phyloP scores from a whole-genome alignment of 2,329 filamentous ascomycete genomes.

The Ophiocordyceps camponoti-floridani region DNA sequence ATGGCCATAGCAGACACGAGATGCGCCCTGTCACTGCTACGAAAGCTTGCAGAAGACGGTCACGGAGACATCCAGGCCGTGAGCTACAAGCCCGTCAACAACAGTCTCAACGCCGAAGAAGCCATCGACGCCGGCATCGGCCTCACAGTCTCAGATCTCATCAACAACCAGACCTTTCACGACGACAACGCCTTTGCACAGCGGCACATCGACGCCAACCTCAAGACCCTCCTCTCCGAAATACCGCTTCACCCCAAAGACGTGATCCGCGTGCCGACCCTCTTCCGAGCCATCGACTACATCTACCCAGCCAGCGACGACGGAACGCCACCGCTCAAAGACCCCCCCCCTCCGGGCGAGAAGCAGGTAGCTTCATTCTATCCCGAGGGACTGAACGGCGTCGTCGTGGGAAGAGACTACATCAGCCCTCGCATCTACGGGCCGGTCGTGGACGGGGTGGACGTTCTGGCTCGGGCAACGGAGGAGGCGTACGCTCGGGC shows the following conservation, averaged over 20 bases:
- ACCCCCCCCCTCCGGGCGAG: not conserved
- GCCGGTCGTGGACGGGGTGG: constrained; percentile 7
- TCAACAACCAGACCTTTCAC: constrained; percentile 1
- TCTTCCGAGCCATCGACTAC: not conserved
- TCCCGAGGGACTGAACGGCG: constrained; percentile 4
- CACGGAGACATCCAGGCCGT: not conserved
- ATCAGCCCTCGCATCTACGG: constrained; percentile 8
- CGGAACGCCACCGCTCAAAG: constrained; percentile 1
- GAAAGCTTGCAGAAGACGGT: not conserved
- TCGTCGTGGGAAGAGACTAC: constrained; percentile 4
- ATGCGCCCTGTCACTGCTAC: not conserved
- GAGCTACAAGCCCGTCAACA: not conserved
- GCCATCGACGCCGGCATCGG: not conserved
- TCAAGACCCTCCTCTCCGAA: constrained; percentile 1
- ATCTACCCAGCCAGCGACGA: not conserved
- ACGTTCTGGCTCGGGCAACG: constrained; percentile 7
- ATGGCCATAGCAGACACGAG: not conserved
- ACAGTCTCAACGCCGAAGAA: not conserved
- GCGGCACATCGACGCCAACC: constrained; percentile 1
- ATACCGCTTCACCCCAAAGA: constrained; percentile 2
- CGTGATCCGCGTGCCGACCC: not conserved
- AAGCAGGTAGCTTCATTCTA: not conserved
- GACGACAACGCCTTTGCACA: constrained; percentile 1
- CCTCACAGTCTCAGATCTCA: not conserved
- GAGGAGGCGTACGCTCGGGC: constrained; percentile 5